Evolutionary conservation across 208 protist species (phyloP).

Genomic region (Acanthamoeba healyi): DNA sequence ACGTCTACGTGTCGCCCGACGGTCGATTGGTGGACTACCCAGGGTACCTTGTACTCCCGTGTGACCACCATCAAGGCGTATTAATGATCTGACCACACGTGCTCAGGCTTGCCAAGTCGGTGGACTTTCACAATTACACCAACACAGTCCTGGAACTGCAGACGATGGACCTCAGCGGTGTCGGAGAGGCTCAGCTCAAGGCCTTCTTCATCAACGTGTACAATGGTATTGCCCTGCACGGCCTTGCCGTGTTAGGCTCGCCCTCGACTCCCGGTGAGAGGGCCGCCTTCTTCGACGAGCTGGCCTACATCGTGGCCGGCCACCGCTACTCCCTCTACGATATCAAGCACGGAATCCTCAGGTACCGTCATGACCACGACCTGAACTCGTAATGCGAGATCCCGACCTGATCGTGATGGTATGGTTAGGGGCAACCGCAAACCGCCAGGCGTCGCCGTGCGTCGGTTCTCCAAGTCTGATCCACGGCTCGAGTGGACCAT

Average conservation of each 20-base stretch:
- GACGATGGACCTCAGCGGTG: slow-evolving; percentile 19
- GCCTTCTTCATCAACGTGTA: slow-evolving; percentile 67
- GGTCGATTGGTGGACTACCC: slow-evolving; percentile 26
- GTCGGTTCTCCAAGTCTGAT: slow-evolving; percentile 59
- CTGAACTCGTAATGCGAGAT: no score
- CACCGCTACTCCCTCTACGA: slow-evolving; percentile 69
- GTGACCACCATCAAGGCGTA: not conserved
- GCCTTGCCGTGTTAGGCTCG: not conserved
- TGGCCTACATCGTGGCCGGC: slow-evolving; percentile 45
- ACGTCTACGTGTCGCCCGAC: not conserved
- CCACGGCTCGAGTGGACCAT: slow-evolving; percentile 17
- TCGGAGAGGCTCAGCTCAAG: slow-evolving; percentile 24
- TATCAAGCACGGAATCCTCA: slow-evolving; percentile 64
- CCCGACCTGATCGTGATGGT: not conserved
- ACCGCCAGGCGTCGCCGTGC: slow-evolving; percentile 46
- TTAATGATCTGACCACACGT: no score
- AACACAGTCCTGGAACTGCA: slow-evolving; percentile 29
- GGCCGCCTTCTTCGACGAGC: slow-evolving; percentile 70
- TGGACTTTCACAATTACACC: slow-evolving; percentile 59
- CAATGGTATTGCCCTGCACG: slow-evolving; percentile 58
- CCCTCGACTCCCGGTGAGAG: slow-evolving; percentile 33
- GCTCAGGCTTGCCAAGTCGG: slow-evolving; percentile 43
- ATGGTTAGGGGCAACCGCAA: slow-evolving; percentile 40
- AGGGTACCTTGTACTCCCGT: not conserved
- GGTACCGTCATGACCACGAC: no score